Base-by-base conservation (phyloP, 192 early-diverging fungal species). In the Spinellus fusiger region DNA sequence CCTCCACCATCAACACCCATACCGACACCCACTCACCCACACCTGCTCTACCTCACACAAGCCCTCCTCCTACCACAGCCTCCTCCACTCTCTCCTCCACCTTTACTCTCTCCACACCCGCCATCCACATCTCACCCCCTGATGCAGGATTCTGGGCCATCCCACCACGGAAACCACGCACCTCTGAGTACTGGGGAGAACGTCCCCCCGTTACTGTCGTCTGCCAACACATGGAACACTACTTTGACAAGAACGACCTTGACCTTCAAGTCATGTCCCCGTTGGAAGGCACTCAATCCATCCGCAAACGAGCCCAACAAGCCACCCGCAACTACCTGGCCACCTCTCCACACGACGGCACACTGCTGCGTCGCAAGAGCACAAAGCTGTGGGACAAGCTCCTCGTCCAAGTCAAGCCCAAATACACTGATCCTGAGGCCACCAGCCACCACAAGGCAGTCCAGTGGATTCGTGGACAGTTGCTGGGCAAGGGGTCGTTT, bases 401-500 rank as follows among this genome's bases (percentile, higher is more conserved):
- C 25, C 54, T 79, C 7, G 68, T 75, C 0, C 71, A 83, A 56
- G 70, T 83, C 4, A 76, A 77, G 56, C 71, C 77, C 1, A 72
- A 31, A 64, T 73, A 31, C 59, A 54, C n/a, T 59, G 64, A 15
- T 65, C 52, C 15, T 55, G 57, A 2, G 69, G 61, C 6, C 60
- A 69, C 52, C 66, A 82, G 35, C 9, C 29, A 57, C 15, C n/a
- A 40, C 22, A 49, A 35, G n/a, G 32, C 48, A 38, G 56, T 89
- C 53, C 82, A 86, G 61, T 92, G 89, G 84, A 81, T 89, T 53
- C 86, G 83, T 56, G 92, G 92, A 32, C 79, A 82, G 66, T 71
- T 92, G 34, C 92, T 94, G 69, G 92, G 92, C 29, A 87, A 89
- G 62, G 92, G 92, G 3, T 91, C 89, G 16, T 94, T 94, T 63